Evolutionary conservation across 805 yeast species (phyloP).

Genomic region (Priceomyces carsonii): DNA sequence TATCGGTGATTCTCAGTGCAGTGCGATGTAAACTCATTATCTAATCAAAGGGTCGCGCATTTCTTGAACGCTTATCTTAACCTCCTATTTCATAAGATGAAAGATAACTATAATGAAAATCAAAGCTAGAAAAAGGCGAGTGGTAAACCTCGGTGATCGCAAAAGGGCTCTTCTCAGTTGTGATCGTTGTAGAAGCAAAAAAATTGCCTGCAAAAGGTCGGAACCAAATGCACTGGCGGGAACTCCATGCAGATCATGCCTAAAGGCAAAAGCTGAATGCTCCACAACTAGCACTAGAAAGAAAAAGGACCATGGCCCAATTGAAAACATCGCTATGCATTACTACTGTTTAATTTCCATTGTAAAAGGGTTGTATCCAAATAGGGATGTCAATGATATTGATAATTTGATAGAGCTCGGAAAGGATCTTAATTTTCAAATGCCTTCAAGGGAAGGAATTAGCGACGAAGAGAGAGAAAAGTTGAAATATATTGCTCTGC

Average conservation of each 20-base stretch:
- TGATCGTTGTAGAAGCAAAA: slow-evolving; percentile 1
- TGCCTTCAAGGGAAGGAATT: slow-evolving; percentile 26
- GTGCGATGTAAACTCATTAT: too few relatives aligned
- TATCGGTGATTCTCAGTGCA: too few relatives aligned
- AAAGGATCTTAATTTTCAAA: slow-evolving; percentile 26
- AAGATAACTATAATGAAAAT: too few relatives aligned
- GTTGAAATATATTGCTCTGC: neutral
- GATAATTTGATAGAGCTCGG: slow-evolving; percentile 43
- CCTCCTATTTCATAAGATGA: too few relatives aligned
- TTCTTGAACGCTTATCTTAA: too few relatives aligned
- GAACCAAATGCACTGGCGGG: neutral
- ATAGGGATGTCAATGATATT: slow-evolving; percentile 43
- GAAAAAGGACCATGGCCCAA: slow-evolving; percentile 40
- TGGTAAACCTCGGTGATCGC: too few relatives aligned
- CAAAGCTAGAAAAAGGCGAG: too few relatives aligned
- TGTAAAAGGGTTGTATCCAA: slow-evolving; percentile 44
- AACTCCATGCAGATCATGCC: slow-evolving; percentile 23
- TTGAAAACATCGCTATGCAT: slow-evolving; percentile 44
- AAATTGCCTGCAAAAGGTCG: neutral
- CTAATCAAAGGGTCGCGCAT: too few relatives aligned
- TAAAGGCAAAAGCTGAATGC: slow-evolving; percentile 38
- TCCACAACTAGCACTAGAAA: slow-evolving; percentile 43
- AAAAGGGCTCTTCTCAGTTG: slow-evolving; percentile 2
- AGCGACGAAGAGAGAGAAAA: slow-evolving; percentile 5
- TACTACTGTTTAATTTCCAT: slow-evolving; percentile 40